phyloP scores from a whole-genome alignment of 108 stramenopile genomes.

The Skeletonema marinoi region DNA sequence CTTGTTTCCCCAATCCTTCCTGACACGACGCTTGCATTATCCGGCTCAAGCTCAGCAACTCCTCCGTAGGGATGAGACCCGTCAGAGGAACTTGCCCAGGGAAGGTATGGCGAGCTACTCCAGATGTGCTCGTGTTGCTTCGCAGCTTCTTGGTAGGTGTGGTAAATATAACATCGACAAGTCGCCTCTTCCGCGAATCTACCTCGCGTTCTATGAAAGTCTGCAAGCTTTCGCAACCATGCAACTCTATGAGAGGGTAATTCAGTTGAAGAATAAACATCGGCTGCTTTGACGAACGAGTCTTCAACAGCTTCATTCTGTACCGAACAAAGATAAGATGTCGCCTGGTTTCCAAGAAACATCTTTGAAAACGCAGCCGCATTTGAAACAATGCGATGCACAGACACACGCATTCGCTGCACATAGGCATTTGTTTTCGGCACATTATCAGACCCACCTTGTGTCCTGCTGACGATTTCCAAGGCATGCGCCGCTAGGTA shows the following conservation, averaged over 20 bases:
- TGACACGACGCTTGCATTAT: slow-evolving; percentile 51
- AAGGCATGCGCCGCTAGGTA: slow-evolving; percentile 90
- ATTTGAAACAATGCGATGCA: slow-evolving; percentile 80
- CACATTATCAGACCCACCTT: slow-evolving; percentile 27
- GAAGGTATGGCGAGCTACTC: slow-evolving; percentile 84
- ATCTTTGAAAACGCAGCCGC: slow-evolving; percentile 81
- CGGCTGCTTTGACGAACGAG: slow-evolving; percentile 82
- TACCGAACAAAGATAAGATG: slow-evolving; percentile 48
- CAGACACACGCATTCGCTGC: slow-evolving; percentile 69
- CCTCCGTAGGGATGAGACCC: slow-evolving; percentile 64
- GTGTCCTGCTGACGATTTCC: slow-evolving; percentile 55
- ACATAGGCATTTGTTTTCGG: slow-evolving; percentile 54
- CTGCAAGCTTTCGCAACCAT: slow-evolving; percentile 84
- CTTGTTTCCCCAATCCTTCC: slow-evolving; percentile 43
- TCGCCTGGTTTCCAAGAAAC: slow-evolving; percentile 78
- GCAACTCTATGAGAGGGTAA: slow-evolving; percentile 84
- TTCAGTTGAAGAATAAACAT: slow-evolving; percentile 88
- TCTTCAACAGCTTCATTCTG: slow-evolving; percentile 90
- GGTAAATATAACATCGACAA: slow-evolving; percentile 81
- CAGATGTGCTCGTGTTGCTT: slow-evolving; percentile 76
- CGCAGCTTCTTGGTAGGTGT: slow-evolving; percentile 74
- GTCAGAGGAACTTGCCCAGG: slow-evolving; percentile 78
- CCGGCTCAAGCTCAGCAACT: slow-evolving; percentile 10
- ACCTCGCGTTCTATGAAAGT: slow-evolving; percentile 74
- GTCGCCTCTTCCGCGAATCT: slow-evolving; percentile 89